Evolutionary conservation across 2,329 filamentous ascomycete species (phyloP), one percentile per base, ranked within the genome.

Genomic region (Nigrospora sphaerica): DNA sequence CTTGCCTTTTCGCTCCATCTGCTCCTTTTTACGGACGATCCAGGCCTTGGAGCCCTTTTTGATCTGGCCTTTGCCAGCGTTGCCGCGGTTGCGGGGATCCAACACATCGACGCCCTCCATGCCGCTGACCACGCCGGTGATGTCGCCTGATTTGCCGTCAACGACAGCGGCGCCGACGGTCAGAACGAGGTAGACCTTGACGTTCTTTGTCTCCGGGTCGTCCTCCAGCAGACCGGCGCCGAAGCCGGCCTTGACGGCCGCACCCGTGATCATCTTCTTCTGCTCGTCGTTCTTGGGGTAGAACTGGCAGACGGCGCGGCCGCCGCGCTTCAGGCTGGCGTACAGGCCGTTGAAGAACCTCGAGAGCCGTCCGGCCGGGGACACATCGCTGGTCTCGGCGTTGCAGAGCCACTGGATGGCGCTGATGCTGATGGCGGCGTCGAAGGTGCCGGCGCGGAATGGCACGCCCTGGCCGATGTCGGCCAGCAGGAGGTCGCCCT

Each of bases 321-420:
- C 93, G 6, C 93, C 93, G 17, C 93, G 75, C 52, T 83, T 81
- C 52, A 98, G 69, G 49, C 83, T 83, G 0, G 89, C 86, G 67
- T 97, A 98, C 2, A 98, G 69, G 0, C 90, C 89, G 58, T 95
- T 89, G 66, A 98, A 98, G 62, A 98, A 98, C 39, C 92, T 75
- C 5, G 80, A 78, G 23, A 98, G 68, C 6, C 93, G 74, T 0
- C 86, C 88, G 28, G 86, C 79, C 1, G 90, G 86, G 1, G 80
- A 87, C 0, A 93, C 91, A 42, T 95, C 89, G 61, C 81, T 88
- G 49, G 80, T 87, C 65, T 97, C 93, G 36, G 92, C 93, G 65
- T 95, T 97, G 67, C 93, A 98, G 31, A 98, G 75, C 93, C 93
- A 98, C 67, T 98, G 93, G n/a, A 98, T 86, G 1, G 93, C 93